Conservation (phyloP, 345 rosid species). For the Lumnitzera littorea region DNA sequence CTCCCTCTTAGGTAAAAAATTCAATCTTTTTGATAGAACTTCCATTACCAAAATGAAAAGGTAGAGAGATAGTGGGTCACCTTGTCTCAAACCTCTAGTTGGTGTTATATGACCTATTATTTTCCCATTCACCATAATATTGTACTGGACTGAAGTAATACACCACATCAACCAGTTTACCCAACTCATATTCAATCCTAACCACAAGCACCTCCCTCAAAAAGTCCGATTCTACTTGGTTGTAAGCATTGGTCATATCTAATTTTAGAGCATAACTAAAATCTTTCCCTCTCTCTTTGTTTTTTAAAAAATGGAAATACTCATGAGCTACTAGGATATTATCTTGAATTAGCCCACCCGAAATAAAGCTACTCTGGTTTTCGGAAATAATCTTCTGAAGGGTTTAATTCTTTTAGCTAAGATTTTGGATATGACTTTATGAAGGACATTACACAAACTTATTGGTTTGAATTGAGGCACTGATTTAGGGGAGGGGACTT, state of each 20-base stretch:
- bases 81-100: not conserved
- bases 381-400: not conserved
- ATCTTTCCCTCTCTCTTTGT: not conserved
- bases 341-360: not conserved
- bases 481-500: not conserved
- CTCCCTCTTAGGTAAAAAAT: too few species aligned
- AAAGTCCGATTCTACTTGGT: not conserved
- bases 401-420: not conserved
- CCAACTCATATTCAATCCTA: not conserved
- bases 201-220: not conserved
- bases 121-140: not conserved
- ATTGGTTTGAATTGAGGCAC: not conserved
- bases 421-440: not conserved
- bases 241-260: not conserved
- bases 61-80: not conserved
- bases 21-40: not conserved
- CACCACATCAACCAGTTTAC: not conserved
- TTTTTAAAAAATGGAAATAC: not conserved
- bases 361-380: not conserved
- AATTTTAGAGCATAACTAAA: not conserved
- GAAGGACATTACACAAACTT: not conserved
- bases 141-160: not conserved
- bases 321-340: slow-evolving; percentile 1
- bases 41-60: not conserved
- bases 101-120: not conserved